A percentile compares a stretch with the other conserved stretches of the same genome.
Conservation (phyloP, 2,329 filamentous ascomycete species). For the Phyllosticta citrichinensis region DNA sequence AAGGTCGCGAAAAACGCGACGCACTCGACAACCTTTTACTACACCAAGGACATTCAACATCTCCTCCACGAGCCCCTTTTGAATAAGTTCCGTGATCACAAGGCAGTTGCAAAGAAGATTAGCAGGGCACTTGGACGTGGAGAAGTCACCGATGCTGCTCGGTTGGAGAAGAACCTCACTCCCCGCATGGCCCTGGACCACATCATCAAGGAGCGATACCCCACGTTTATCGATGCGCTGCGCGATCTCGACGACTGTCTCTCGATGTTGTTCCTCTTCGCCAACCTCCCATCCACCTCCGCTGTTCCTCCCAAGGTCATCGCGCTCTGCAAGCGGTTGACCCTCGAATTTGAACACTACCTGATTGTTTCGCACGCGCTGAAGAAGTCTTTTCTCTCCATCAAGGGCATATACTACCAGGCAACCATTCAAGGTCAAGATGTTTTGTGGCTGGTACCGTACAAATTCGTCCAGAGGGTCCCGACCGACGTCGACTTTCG, state of each 20-base stretch:
- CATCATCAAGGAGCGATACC: conserved; percentile 95
- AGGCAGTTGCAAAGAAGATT: conserved; percentile 96
- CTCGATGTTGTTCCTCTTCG: conserved; percentile 95
- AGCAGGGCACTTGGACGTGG: conserved; percentile 82
- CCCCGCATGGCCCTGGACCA: conserved; percentile 88
- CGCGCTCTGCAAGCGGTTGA: conserved; percentile 83
- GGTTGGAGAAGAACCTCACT: conserved; percentile 83
- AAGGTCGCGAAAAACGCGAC: conserved; percentile 90
- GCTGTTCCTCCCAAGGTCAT: conserved; percentile 93
- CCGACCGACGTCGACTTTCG: conserved; percentile 93
- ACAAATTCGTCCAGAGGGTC: conserved; percentile 93
- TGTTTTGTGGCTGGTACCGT: conserved; percentile 92
- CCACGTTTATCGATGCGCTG: conserved; percentile 88
- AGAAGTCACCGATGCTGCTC: conserved; percentile 78
- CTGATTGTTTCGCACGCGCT: conserved; percentile 85
- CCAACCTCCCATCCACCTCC: conserved; percentile 82
- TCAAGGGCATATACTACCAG: conserved; percentile 99
- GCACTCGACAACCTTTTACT: conserved; percentile 83
- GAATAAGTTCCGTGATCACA: conserved; percentile 93
- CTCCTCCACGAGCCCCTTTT: conserved; percentile 93
- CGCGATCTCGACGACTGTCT: conserved; percentile 93
- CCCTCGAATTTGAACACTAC: conserved; percentile 96
- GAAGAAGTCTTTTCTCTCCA: conserved; percentile 92
- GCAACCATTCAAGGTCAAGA: conserved; percentile 95
- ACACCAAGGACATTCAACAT: conserved; percentile 95